phyloP scores from a whole-genome alignment of 1,284 basidiomycete species.

The Rhodotorula sp. region DNA sequence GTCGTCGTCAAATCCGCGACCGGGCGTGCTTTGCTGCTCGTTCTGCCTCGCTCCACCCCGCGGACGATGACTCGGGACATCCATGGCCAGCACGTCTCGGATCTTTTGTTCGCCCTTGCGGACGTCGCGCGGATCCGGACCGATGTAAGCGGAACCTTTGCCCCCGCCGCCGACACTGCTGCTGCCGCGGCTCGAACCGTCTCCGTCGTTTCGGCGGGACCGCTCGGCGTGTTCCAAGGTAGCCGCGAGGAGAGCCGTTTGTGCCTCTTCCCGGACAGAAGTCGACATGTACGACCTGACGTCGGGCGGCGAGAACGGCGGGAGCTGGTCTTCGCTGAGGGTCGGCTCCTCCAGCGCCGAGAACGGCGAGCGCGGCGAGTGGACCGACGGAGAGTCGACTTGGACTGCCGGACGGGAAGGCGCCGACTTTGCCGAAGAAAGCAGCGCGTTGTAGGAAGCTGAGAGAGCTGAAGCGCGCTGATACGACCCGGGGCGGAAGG shows the following conservation, averaged over 20 bases:
- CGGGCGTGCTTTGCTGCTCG: not conserved
- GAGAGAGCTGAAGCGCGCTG: constrained; percentile 32
- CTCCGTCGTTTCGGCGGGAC: not conserved
- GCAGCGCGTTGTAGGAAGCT: constrained; percentile 35
- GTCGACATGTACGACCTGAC: not conserved
- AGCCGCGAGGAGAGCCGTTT: not conserved
- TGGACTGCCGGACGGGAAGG: not conserved
- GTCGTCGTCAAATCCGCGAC: not conserved
- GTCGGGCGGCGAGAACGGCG: constrained; percentile 15
- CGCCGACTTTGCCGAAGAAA: constrained; percentile 9
- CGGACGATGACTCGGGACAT: constrained; percentile 39
- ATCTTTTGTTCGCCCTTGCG: constrained; percentile 33
- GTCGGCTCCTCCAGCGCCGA: not conserved
- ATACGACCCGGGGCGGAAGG: constrained; percentile 20
- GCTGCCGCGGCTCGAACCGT: not conserved
- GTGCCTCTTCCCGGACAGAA: constrained; percentile 7
- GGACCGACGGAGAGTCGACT: not conserved
- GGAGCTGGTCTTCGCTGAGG: not conserved
- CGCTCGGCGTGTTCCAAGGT: constrained; percentile 5
- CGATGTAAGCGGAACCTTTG: not conserved
- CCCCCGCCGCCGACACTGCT: not conserved
- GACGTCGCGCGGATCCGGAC: constrained; percentile 14
- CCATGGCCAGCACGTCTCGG: constrained; percentile 40
- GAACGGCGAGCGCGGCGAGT: not conserved
- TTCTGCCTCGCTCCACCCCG: not conserved